phyloP scores from a whole-genome alignment of 2,329 filamentous ascomycete species.

The Rosellinia necatrix region DNA sequence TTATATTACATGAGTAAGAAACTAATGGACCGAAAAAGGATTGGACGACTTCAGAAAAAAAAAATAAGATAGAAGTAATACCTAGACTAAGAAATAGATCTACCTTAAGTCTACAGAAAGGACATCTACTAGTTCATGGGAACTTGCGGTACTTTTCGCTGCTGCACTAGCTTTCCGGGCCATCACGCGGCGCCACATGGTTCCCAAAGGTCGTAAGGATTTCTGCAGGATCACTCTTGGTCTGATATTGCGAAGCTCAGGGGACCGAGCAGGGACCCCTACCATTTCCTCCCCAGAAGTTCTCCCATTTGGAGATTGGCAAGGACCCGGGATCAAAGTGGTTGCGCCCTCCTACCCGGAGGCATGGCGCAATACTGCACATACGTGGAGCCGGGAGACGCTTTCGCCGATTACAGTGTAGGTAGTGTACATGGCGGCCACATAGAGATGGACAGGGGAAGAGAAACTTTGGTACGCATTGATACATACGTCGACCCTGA shows the following conservation, averaged over 20 bases:
- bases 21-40: constrained; percentile 9
- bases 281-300: background rate
- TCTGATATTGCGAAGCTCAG: constrained; percentile 16
- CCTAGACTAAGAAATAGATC: constrained; percentile 14
- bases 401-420: background rate
- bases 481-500: background rate
- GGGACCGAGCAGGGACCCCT: constrained; percentile 18
- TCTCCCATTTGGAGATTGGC: constrained; percentile 4
- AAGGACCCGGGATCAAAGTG: constrained; percentile 5
- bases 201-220: constrained; percentile 18
- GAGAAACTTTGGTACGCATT: background rate
- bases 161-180: background rate
- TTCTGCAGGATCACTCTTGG: constrained; percentile 20
- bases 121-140: background rate
- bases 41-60: background rate
- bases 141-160: constrained; percentile 9
- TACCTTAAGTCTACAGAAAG: constrained; percentile 8
- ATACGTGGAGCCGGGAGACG: constrained; percentile 11
- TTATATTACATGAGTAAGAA: constrained; percentile 22
- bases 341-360: constrained; percentile 1
- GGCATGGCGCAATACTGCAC: constrained; percentile 9
- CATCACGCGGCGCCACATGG: constrained; percentile 17
- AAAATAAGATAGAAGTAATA: constrained; percentile 3
- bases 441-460: background rate
- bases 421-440: constrained; percentile 3